Evolutionary conservation across 441 rosid genomes (phyloP), one percentile per base, ranked within the genome.

Genomic region (Populus trichocarpa): DNA sequence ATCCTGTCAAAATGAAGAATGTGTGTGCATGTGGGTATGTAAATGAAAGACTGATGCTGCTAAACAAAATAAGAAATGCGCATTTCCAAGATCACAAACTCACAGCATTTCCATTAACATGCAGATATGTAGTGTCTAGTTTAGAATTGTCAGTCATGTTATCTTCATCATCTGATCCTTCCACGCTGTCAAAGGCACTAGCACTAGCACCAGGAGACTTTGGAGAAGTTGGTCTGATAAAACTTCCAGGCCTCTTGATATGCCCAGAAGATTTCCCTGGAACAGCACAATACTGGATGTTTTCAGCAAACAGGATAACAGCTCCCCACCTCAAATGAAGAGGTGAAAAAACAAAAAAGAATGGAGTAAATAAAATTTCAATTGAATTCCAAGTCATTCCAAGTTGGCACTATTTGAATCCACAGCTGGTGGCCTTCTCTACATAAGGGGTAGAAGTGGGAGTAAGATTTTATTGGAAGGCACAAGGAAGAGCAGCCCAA

Each of bases 111-210:
- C 98, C 98, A 80, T 92, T 91, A 6, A 89, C 75, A 81, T 83
- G 94, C 86, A 93, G 67, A 80, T 91, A 94, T 2, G 92, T 69
- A 46, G 84, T 77, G 69, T 97, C 97, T 75, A 91, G 77, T 86
- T 85, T 90, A 53, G 90, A 73, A 80, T 68, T 82, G 69, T 94
- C 95, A 14, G 89, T 90, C 87, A 90, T 74, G 79, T 85, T 85
- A 83, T 94, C 96, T 83, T 94, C 99, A 75, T 93, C 99, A 83
- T 93, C 99, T 5, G 98, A 94, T 75, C 89, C 99, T 81, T 87
- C 99, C 76, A 90, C 76, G 77, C 96, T 92, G 87, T 92, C 98
- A 82, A 94, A 90, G 57, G 97, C 97, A 86, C 98, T 93, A 61
- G 92, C 97, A 84, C 95, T 91, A 35, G 93, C 90, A 82, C 84